These are phyloP conservation scores for Colletotrichum sp. DNA, from an alignment of 2,329 filamentous ascomycete genomes.

Conservation along the genomic window DNA sequence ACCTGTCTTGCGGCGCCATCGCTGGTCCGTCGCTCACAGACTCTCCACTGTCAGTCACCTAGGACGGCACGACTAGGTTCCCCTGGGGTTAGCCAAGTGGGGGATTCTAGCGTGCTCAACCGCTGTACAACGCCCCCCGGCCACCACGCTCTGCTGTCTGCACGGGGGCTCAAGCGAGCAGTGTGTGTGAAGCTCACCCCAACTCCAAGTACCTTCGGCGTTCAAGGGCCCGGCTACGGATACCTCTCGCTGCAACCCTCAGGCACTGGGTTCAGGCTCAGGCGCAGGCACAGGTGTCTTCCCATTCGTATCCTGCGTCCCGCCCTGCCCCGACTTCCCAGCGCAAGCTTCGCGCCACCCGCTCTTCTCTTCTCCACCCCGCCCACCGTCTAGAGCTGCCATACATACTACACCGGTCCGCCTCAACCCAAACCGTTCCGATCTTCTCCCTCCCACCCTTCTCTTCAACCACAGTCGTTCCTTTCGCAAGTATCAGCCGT, in stretches of 20 bases:
- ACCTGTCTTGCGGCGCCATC: conserved; percentile 11
- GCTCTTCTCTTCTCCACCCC: conserved; percentile 19
- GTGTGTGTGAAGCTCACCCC: conserved; percentile 12
- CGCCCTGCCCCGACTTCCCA: conserved; percentile 14
- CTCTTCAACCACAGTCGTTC: conserved; percentile 20
- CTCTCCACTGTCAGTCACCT: conserved; percentile 13
- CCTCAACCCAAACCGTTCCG: conserved; percentile 17
- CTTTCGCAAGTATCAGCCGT: conserved; percentile 21
- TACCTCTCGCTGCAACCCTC: conserved; percentile 7
- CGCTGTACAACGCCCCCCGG: conserved; percentile 3
- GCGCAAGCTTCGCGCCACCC: conserved; percentile 20
- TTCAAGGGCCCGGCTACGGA: conserved; percentile 1
- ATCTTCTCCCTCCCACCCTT: conserved; percentile 17
- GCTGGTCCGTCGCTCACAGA: conserved; percentile 15
- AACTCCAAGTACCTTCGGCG: conserved; percentile 9
- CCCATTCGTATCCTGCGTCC: conserved; percentile 18
- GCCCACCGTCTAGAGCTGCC: conserved; percentile 19
- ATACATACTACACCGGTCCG: conserved; percentile 23
- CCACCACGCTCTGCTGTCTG: conserved; percentile 5
- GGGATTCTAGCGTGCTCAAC: conserved; percentile 16
- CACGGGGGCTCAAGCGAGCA: conserved; percentile 16
- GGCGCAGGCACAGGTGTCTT: conserved; percentile 17
- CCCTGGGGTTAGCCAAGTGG: conserved; percentile 17
- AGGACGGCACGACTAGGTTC: conserved; percentile 12
- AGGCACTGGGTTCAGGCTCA: conserved; percentile 4